Percentiles rank a stretch among this genome's conserved stretches.
phyloP scores from a whole-genome alignment of 2,329 filamentous ascomycete species.

The Apiospora marii region DNA sequence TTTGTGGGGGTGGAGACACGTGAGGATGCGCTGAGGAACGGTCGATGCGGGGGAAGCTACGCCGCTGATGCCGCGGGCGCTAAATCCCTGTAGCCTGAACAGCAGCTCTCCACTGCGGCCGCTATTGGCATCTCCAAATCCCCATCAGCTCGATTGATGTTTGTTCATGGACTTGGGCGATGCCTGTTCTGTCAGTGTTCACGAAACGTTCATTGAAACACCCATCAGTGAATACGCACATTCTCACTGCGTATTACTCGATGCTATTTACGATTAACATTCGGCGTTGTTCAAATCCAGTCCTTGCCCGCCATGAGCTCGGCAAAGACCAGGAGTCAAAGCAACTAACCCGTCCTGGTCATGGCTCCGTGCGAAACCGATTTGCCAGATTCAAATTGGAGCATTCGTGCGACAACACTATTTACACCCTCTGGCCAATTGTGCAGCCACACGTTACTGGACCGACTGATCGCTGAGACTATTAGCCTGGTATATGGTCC shows the following conservation, averaged over 20 bases:
- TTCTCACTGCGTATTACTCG: too few species aligned
- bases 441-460: not conserved
- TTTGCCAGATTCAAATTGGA: not conserved
- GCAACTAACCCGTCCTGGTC: too few species aligned
- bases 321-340: too few species aligned
- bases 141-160: too few species aligned
- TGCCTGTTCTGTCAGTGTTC: not conserved
- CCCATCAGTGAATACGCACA: not conserved
- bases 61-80: constrained; percentile 12
- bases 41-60: constrained; percentile 8
- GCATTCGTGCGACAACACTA: not conserved
- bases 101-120: not conserved
- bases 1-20: constrained; percentile 16
- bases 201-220: not conserved
- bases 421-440: not conserved
- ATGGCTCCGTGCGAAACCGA: not conserved
- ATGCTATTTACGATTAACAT: too few species aligned
- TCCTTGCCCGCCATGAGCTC: too few species aligned
- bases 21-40: constrained; percentile 11
- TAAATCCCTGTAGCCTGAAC: not conserved
- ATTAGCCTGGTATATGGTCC: not conserved
- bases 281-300: too few species aligned
- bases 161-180: too few species aligned
- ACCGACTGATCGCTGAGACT: not conserved
- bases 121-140: not conserved